These are phyloP conservation scores for Metarhizium album DNA, from an alignment of 2,329 filamentous ascomycete species.

Conservation along the genomic window DNA sequence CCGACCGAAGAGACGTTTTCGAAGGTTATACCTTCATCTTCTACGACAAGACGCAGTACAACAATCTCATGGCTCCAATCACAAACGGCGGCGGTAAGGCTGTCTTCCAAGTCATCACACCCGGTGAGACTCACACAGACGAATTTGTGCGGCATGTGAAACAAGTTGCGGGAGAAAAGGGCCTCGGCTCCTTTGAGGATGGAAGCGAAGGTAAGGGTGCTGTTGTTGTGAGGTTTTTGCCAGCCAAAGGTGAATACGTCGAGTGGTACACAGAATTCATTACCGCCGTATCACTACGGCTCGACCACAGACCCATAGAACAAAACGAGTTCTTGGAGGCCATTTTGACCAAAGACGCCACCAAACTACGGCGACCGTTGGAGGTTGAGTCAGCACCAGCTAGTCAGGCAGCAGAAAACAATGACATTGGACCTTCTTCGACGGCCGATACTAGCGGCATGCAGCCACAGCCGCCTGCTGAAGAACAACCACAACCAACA, in stretches of 20 bases:
- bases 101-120: constrained; percentile 50
- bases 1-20: constrained; percentile 59
- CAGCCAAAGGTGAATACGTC: constrained; percentile 40
- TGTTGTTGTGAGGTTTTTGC: constrained; percentile 64
- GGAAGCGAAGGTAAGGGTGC: constrained; percentile 58
- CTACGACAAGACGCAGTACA: constrained; percentile 63
- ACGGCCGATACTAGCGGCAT: constrained; percentile 4
- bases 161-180: constrained; percentile 63
- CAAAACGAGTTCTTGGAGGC: constrained; percentile 89
- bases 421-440: not conserved
- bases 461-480: constrained; percentile 6
- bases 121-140: constrained; percentile 54
- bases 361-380: constrained; percentile 57
- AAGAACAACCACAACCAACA: not conserved
- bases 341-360: constrained; percentile 71
- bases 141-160: constrained; percentile 74
- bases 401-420: constrained; percentile 10
- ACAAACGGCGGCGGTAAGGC: constrained; percentile 77
- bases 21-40: constrained; percentile 85
- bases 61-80: constrained; percentile 64
- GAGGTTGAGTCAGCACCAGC: constrained; percentile 30
- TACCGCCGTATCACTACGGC: constrained; percentile 54
- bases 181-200: constrained; percentile 51
- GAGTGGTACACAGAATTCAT: constrained; percentile 63
- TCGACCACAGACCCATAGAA: constrained; percentile 75